These are phyloP conservation scores for Corrigiola litoralis DNA, from an alignment of 179 eudicot species.

Conservation along the genomic window DNA sequence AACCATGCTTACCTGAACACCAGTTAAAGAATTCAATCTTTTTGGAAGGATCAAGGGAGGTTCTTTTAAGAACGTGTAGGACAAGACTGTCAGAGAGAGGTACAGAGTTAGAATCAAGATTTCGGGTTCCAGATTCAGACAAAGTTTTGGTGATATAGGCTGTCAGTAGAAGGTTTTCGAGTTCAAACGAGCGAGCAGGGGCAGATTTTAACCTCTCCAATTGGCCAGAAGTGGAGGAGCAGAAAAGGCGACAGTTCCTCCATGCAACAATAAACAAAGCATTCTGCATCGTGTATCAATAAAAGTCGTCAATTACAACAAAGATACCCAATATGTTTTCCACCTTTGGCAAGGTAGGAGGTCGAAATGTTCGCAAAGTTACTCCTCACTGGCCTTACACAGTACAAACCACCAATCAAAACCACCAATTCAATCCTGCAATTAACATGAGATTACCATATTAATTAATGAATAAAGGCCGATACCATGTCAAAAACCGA, in stretches of 20 bases:
- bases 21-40: conserved; percentile 68
- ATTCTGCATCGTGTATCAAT: conserved; percentile 22
- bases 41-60: conserved; percentile 47
- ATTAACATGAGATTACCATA: no score
- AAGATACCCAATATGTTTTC: no score
- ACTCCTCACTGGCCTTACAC: no score
- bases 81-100: conserved; percentile 58
- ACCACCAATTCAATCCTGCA: no score
- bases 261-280: conserved; percentile 6
- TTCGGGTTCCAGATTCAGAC: conserved; percentile 40
- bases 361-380: no score
- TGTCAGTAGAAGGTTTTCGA: conserved; percentile 41
- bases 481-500: no score
- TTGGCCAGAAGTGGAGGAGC: conserved; percentile 16
- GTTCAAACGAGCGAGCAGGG: conserved; percentile 21
- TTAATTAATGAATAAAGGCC: no score
- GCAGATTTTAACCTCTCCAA: conserved; percentile 7
- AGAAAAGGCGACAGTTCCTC: conserved; percentile 21
- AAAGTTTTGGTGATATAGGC: conserved; percentile 64
- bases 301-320: not conserved
- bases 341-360: no score
- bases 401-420: no score
- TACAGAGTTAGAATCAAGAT: conserved; percentile 44
- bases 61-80: conserved; percentile 44
- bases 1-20: conserved; percentile 49